Percentiles rank a stretch among this genome's conserved stretches.
Evolutionary conservation across 2,329 filamentous ascomycete species (phyloP).

Genomic region (Fusarium tanahbumbuense): DNA sequence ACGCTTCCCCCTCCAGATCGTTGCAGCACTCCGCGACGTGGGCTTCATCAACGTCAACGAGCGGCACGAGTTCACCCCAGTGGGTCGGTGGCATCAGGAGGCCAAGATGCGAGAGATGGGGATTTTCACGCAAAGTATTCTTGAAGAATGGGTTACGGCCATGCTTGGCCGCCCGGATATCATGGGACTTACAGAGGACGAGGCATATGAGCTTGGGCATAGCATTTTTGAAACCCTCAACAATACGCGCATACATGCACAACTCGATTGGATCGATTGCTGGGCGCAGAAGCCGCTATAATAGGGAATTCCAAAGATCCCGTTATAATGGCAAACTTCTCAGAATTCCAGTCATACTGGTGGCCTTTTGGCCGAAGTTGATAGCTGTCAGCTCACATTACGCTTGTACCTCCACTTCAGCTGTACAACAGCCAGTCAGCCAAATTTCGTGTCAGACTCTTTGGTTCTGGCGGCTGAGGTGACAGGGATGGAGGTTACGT

Average conservation of each 20-base stretch:
- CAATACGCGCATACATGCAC: conserved; percentile 50
- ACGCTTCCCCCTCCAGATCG: conserved; percentile 46
- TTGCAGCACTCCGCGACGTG: conserved; percentile 44
- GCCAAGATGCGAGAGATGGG: conserved; percentile 52
- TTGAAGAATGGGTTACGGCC: conserved; percentile 51
- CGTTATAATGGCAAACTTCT: conserved; percentile 2
- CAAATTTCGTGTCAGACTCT: not conserved
- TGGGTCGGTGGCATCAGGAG: conserved; percentile 55
- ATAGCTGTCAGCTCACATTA: conserved; percentile 22
- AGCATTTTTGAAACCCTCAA: conserved; percentile 49
- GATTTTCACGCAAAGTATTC: conserved; percentile 52
- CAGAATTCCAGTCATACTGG: conserved; percentile 9
- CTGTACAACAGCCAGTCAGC: conserved; percentile 19
- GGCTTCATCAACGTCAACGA: conserved; percentile 53
- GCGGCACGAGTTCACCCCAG: conserved; percentile 47
- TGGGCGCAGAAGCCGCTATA: conserved; percentile 54
- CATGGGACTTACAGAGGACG: conserved; percentile 50
- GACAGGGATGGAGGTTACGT: conserved; percentile 26
- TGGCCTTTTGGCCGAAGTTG: conserved; percentile 13
- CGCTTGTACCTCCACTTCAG: conserved; percentile 10
- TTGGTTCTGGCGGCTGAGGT: conserved; percentile 2
- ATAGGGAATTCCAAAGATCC: conserved; percentile 15
- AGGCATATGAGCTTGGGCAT: conserved; percentile 50
- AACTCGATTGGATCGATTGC: conserved; percentile 52
- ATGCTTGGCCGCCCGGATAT: conserved; percentile 50